These are phyloP conservation scores for Purshia tridentata DNA, from an alignment of 306 rosid genomes.

Conservation along the genomic window DNA sequence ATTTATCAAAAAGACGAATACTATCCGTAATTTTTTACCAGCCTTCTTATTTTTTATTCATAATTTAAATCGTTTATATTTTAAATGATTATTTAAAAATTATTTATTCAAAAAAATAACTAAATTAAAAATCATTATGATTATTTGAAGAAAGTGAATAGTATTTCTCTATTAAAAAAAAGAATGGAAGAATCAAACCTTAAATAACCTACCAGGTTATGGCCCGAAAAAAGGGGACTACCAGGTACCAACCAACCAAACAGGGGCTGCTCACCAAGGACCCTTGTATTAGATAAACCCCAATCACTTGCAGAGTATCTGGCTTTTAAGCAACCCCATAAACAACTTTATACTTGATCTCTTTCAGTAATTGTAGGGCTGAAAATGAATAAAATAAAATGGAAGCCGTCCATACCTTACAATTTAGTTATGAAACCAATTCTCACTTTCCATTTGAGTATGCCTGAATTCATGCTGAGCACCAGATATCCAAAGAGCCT, in stretches of 20 bases:
- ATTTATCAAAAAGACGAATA: background rate
- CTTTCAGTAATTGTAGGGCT: background rate
- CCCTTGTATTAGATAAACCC: background rate
- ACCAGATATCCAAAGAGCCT: background rate
- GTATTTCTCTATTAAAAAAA: no score
- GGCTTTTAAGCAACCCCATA: background rate
- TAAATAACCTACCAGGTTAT: slow-evolving; percentile 6
- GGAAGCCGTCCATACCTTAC: background rate
- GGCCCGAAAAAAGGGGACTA: background rate
- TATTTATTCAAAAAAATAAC: no score
- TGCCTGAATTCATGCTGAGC: background rate
- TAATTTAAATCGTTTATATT: no score
- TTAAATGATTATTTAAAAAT: no score
- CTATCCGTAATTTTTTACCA: no score
- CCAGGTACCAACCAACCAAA: slow-evolving; percentile 1
- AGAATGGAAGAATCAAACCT: background rate
- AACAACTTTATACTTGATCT: background rate
- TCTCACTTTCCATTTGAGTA: background rate
- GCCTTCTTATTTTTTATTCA: no score
- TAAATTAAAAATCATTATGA: no score
- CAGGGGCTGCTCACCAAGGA: background rate
- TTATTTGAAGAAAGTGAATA: no score
- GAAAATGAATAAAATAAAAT: background rate
- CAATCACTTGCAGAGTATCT: background rate
- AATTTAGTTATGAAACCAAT: background rate